Evolutionary conservation across 1,139 yeast species (phyloP), one percentile per base, ranked within the genome.

Genomic region (Pneumocystis oryctolagi): DNA sequence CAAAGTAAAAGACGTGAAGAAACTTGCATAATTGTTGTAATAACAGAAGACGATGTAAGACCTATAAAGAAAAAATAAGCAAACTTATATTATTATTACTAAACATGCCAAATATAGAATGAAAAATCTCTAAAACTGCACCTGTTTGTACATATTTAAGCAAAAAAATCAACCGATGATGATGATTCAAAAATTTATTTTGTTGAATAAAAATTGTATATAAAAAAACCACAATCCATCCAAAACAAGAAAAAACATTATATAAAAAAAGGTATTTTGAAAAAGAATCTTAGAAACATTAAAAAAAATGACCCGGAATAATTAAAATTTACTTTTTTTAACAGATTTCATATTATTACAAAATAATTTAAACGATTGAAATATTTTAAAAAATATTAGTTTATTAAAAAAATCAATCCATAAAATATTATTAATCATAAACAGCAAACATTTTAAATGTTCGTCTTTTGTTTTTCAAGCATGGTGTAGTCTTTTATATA

Each of bases 21-120:
- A 0, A 92, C 96, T 74, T 92, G 99, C 71, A 89, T 84, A 20
- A 78, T 79, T 0, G 97, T 89, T 42, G 97, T 92, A 65, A 85
- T 71, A 9, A 90, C 69, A 0, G 97, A 96, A 3, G 97, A 85
- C 67, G 85, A 83, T 37, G 92, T 98, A 62, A 85, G 77, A 1
- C 79, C 63, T 37, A 14, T 4, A 28, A 47, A 35, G 12, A 34
- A 59, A 39, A 47, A 59, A 30, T 32, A 12, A 35, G 60, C 5
- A 34, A 16, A n/a, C 55, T 12, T 9, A 25, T 39, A 32, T 35
- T 56, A 40, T 40, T 20, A 9, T 39, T 59, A 18, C 0, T 92
- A 14, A 18, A 59, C 31, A 28, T 37, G 40, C 60, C 97, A 1
- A 82, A 73, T 2, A 83, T 78, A 1, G 96, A 81, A 73, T 92